phyloP scores from a whole-genome alignment of 306 rosid species.

The Luffa aegyptiaca region DNA sequence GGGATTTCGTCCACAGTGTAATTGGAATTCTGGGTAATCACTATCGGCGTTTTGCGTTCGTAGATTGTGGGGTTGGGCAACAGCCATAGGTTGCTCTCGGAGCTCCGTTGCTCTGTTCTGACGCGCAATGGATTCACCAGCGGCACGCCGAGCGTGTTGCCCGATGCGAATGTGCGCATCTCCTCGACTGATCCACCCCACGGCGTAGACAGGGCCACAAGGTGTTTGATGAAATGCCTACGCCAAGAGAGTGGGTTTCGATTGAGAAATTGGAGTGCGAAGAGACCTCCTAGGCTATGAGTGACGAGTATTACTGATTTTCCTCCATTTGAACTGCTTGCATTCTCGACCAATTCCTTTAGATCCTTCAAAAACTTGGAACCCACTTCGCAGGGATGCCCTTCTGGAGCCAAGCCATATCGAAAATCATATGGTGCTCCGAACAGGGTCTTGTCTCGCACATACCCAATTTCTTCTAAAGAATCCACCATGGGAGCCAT shows the following conservation, averaged over 20 bases:
- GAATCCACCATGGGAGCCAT: slow-evolving; percentile 66
- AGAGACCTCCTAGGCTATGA: slow-evolving; percentile 79
- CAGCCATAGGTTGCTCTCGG: slow-evolving; percentile 81
- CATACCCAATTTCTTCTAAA: slow-evolving; percentile 50
- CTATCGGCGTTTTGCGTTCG: slow-evolving; percentile 26
- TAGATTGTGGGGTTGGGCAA: slow-evolving; percentile 64
- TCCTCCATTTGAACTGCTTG: slow-evolving; percentile 55
- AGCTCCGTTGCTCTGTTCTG: slow-evolving; percentile 68
- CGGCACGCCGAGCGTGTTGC: slow-evolving; percentile 68
- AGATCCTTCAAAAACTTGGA: slow-evolving; percentile 67
- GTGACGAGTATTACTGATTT: slow-evolving; percentile 64
- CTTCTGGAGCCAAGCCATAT: slow-evolving; percentile 70
- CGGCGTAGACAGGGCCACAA: slow-evolving; percentile 63
- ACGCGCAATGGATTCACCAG: slow-evolving; percentile 64
- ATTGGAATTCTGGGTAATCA: slow-evolving; percentile 29
- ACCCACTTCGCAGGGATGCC: slow-evolving; percentile 60
- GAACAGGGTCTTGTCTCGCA: slow-evolving; percentile 46
- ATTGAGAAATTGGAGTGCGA: slow-evolving; percentile 58
- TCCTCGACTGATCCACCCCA: slow-evolving; percentile 83
- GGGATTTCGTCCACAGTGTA: slow-evolving; percentile 47
- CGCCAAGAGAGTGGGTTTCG: slow-evolving; percentile 60
- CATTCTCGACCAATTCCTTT: slow-evolving; percentile 50
- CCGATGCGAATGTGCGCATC: slow-evolving; percentile 77
- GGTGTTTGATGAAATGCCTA: slow-evolving; percentile 46
- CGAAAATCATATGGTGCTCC: slow-evolving; percentile 96